Percentiles rank a stretch among this genome's conserved stretches.
Conservation (phyloP, 2,329 filamentous ascomycete species). For the Aaosphaeria arxii region DNA sequence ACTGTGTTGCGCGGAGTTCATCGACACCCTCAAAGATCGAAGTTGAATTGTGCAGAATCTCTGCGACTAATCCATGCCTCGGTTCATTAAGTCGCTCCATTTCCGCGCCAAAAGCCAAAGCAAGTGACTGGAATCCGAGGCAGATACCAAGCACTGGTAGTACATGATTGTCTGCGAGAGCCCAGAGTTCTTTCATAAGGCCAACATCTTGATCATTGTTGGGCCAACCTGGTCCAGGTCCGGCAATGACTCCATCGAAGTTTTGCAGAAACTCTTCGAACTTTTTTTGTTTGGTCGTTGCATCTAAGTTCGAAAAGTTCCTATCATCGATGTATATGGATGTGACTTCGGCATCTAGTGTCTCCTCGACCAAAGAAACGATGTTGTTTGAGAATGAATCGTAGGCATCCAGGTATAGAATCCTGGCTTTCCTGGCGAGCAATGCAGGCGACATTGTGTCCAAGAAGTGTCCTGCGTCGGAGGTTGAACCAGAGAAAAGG, state of each 20-base stretch:
- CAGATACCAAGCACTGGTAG: constrained; percentile 86
- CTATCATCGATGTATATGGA: constrained; percentile 66
- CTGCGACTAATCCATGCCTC: constrained; percentile 76
- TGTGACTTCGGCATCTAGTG: constrained; percentile 65
- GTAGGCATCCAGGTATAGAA: constrained; percentile 92
- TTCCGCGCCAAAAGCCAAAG: constrained; percentile 62
- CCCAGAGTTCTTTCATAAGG: constrained; percentile 75
- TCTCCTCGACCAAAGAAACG: constrained; percentile 71
- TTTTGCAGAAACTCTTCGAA: constrained; percentile 47
- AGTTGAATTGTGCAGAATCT: constrained; percentile 56
- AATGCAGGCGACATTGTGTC: constrained; percentile 27
- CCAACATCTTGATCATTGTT: constrained; percentile 72
- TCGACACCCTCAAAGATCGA: constrained; percentile 66
- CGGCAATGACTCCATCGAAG: constrained; percentile 84
- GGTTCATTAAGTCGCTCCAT: constrained; percentile 69
- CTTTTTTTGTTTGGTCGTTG: neutral
- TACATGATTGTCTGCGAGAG: constrained; percentile 54
- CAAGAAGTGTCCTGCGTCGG: neutral
- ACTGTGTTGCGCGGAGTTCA: constrained; percentile 69
- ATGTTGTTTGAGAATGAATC: constrained; percentile 98
- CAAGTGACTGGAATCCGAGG: constrained; percentile 82
- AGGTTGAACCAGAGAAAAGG: neutral
- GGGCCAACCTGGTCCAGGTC: constrained; percentile 86
- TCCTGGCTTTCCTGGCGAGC: constrained; percentile 38
- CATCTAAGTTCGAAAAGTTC: constrained; percentile 15